These are phyloP conservation scores for Cryptococcus amylolentus DNA, from an alignment of 1,284 basidiomycete genomes.

Conservation along the genomic window DNA sequence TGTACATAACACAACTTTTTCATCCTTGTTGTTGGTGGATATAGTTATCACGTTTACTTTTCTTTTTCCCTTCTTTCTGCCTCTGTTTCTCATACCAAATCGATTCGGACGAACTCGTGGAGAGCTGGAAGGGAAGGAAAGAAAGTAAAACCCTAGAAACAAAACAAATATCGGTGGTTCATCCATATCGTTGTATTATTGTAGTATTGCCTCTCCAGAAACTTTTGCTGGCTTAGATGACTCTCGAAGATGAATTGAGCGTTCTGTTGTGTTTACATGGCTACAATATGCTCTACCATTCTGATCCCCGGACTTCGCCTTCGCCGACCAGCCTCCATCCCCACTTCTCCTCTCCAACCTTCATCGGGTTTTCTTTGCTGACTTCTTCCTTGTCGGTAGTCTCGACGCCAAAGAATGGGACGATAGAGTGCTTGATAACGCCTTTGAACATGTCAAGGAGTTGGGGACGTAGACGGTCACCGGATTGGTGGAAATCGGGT, in stretches of 20 bases:
- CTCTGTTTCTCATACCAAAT: background rate
- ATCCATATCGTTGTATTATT: too few species aligned
- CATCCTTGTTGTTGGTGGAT: background rate
- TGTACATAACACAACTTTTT: background rate
- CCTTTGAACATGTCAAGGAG: slow-evolving; percentile 75
- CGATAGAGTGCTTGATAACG: slow-evolving; percentile 65
- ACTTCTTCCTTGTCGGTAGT: slow-evolving; percentile 10
- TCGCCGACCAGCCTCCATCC: slow-evolving; percentile 45
- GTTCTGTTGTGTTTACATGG: too few species aligned
- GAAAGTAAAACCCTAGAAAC: too few species aligned
- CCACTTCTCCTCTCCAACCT: slow-evolving; percentile 36
- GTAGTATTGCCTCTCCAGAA: too few species aligned
- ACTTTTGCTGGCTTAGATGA: too few species aligned
- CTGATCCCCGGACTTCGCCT: slow-evolving; percentile 37
- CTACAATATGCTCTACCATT: background rate
- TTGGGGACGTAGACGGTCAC: slow-evolving; percentile 67
- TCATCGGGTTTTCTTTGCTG: slow-evolving; percentile 21
- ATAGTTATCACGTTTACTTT: background rate
- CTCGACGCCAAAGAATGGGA: slow-evolving; percentile 55
- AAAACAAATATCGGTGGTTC: too few species aligned
- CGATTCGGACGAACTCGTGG: too few species aligned
- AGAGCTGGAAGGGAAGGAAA: too few species aligned
- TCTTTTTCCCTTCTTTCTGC: background rate
- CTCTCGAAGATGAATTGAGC: too few species aligned
- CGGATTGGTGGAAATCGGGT: slow-evolving; percentile 92